Percentiles rank a stretch among this genome's conserved stretches.
Conservation (phyloP, 169 alveolate species). For the Cryptosporidium ryanae region DNA sequence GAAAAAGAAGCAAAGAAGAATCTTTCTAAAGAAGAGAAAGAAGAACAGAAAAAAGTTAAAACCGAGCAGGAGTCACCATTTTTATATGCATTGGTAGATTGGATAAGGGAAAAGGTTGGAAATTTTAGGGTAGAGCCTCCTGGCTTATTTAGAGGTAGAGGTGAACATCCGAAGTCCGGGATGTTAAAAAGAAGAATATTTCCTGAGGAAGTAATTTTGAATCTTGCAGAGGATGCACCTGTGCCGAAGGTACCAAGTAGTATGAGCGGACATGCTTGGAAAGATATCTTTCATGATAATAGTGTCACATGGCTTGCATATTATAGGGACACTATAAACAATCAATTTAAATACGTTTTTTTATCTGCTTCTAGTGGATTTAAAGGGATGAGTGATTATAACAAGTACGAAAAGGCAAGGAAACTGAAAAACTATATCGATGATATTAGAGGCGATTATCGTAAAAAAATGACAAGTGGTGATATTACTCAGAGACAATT, state of each 20-base stretch:
- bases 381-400: constrained; percentile 94
- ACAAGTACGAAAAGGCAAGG: constrained; percentile 97
- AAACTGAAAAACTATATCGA: constrained; percentile 90
- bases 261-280: constrained; percentile 97
- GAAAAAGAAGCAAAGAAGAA: constrained; percentile 59
- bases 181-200: constrained; percentile 87
- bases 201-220: constrained; percentile 95
- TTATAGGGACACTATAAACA: constrained; percentile 93
- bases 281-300: constrained; percentile 94
- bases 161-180: constrained; percentile 99
- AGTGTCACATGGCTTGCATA: constrained; percentile 97
- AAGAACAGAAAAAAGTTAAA: constrained; percentile 5
- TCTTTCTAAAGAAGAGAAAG: constrained; percentile 57
- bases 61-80: constrained; percentile 62
- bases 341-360: constrained; percentile 92
- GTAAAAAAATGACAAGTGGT: constrained; percentile 85
- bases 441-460: constrained; percentile 91
- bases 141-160: constrained; percentile 98
- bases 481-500: constrained; percentile 89
- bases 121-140: constrained; percentile 97
- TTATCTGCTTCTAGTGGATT: constrained; percentile 95
- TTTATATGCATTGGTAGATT: constrained; percentile 87
- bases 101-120: constrained; percentile 92
- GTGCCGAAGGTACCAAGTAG: constrained; percentile 92
- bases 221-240: constrained; percentile 94